These are phyloP conservation scores for Eucalyptus cloeziana DNA, from an alignment of 345 rosid species.

Conservation along the genomic window DNA sequence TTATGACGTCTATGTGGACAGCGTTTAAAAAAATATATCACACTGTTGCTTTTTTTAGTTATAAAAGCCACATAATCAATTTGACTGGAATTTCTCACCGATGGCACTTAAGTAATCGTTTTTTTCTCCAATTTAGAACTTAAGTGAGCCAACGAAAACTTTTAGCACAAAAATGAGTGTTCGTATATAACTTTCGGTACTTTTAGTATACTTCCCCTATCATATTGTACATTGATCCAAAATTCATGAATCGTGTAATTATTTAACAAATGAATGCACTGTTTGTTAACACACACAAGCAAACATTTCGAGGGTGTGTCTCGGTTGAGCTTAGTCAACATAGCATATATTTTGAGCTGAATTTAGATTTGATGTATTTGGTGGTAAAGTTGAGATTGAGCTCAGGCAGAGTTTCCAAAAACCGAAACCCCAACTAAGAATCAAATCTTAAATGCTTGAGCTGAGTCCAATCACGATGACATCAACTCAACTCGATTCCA, in stretches of 20 bases:
- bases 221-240: no score
- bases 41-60: no score
- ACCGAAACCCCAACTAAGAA: background rate
- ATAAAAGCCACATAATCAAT: no score
- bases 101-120: background rate
- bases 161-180: no score
- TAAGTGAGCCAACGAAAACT: rapidly evolving
- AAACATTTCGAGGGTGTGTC: background rate
- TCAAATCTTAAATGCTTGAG: background rate
- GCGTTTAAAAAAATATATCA: no score
- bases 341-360: background rate
- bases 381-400: background rate
- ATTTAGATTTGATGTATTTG: background rate
- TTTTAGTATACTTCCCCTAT: no score
- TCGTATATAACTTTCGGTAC: rapidly evolving
- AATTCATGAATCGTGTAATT: background rate
- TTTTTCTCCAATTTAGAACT: no score
- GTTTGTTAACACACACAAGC: background rate
- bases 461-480: background rate
- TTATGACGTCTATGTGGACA: background rate
- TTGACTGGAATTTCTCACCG: rapidly evolving
- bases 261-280: background rate
- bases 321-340: background rate
- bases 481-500: background rate
- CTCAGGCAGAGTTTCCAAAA: background rate